phyloP scores from a whole-genome alignment of 441 rosid species.

The Theobroma grandiflorum region DNA sequence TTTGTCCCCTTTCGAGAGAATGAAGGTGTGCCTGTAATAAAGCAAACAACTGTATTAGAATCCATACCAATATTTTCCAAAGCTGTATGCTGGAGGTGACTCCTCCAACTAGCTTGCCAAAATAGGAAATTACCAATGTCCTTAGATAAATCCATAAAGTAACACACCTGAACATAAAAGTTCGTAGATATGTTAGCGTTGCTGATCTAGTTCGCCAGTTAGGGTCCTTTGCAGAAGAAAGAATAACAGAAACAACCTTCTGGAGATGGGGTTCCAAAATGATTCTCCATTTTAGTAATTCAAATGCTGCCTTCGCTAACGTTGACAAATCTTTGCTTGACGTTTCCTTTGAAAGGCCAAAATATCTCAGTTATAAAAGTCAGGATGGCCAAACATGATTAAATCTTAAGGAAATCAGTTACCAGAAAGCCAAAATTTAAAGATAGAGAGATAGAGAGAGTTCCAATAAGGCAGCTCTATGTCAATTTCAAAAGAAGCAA shows the following conservation, averaged over 20 bases:
- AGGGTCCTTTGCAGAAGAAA: constrained; percentile 76
- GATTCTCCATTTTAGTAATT: constrained; percentile 93
- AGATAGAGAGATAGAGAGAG: constrained; percentile 4
- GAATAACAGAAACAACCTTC: constrained; percentile 74
- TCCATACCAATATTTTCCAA: constrained; percentile 15
- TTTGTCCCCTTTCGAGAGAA: constrained; percentile 74
- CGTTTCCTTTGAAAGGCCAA: constrained; percentile 74
- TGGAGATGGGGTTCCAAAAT: constrained; percentile 84
- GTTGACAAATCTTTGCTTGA: constrained; percentile 95
- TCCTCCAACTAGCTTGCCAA: constrained; percentile 20
- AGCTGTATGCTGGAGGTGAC: constrained; percentile 12
- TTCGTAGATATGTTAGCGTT: constrained; percentile 85
- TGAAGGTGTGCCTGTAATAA: constrained; percentile 83
- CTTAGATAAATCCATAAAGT: constrained; percentile 2
- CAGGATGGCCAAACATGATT: neutral
- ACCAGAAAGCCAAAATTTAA: neutral
- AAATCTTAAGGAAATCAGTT: neutral
- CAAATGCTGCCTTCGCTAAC: constrained; percentile 96
- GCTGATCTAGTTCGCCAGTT: constrained; percentile 99
- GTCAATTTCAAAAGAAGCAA: constrained; percentile 16
- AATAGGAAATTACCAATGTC: constrained; percentile 16
- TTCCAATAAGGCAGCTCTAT: constrained; percentile 1
- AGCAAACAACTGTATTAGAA: constrained; percentile 30
- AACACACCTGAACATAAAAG: constrained; percentile 95
- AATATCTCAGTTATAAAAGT: constrained; percentile 32